phyloP scores from a whole-genome alignment of 2,329 filamentous ascomycete species.

The Fusarium udum region DNA sequence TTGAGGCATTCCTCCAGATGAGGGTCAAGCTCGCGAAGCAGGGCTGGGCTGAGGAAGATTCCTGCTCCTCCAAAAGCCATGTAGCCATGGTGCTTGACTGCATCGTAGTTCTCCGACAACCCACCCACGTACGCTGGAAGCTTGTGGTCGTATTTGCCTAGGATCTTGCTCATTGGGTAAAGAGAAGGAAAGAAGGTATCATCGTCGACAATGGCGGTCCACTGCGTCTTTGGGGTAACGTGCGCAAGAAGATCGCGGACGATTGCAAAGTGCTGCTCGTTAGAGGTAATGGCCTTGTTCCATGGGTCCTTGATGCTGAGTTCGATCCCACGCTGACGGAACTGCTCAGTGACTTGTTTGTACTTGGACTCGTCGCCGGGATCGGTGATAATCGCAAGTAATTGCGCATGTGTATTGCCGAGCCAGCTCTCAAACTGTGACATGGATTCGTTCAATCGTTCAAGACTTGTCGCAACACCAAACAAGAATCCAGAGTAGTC shows the following conservation, averaged over 20 bases:
- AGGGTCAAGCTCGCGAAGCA: conserved; percentile 58
- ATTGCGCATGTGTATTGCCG: conserved; percentile 57
- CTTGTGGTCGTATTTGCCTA: conserved; percentile 59
- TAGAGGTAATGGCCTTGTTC: conserved; percentile 51
- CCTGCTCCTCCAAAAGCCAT: conserved; percentile 71
- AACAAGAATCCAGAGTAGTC: conserved; percentile 64
- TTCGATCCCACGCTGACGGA: conserved; percentile 46
- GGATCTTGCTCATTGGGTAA: conserved; percentile 57
- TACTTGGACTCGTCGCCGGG: conserved; percentile 45
- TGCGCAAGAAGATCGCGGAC: conserved; percentile 59
- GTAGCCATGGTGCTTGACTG: conserved; percentile 62
- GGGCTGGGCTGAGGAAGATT: conserved; percentile 64
- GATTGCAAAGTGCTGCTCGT: conserved; percentile 67
- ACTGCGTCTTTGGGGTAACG: conserved; percentile 56
- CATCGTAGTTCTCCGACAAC: conserved; percentile 64
- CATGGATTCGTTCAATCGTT: conserved; percentile 60
- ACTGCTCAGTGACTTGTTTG: conserved; percentile 43
- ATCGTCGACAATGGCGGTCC: conserved; percentile 68
- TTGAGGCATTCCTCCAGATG: conserved; percentile 60
- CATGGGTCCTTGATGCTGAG: conserved; percentile 48
- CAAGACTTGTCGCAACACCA: conserved; percentile 64
- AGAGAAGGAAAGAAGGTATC: conserved; percentile 71
- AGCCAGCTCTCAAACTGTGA: conserved; percentile 66
- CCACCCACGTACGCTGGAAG: conserved; percentile 64
- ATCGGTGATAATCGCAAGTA: conserved; percentile 63